These are phyloP conservation scores for Phlegmacium glaucopus DNA, from an alignment of 768 basidiomycete genomes.

Conservation along the genomic window DNA sequence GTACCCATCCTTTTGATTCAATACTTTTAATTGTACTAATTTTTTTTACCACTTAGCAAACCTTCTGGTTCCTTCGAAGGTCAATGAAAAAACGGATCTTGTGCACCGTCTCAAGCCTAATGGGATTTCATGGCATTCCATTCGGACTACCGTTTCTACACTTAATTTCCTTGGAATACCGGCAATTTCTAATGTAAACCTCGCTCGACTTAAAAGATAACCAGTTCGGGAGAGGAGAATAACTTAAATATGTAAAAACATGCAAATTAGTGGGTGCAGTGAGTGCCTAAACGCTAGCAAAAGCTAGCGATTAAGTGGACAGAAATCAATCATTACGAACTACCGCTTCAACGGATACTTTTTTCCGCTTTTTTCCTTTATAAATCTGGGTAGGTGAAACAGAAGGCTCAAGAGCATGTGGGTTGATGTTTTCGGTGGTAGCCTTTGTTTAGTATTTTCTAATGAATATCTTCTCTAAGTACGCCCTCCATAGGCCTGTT, in stretches of 20 bases:
- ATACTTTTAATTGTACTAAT: neutral
- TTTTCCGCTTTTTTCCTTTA: slow-evolving; percentile 57
- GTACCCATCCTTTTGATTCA: slow-evolving; percentile 24
- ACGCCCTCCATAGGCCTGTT: slow-evolving; percentile 48
- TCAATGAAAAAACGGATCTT: slow-evolving; percentile 14
- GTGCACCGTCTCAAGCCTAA: slow-evolving; percentile 1
- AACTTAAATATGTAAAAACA: no score
- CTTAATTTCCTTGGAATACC: neutral
- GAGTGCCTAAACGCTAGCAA: neutral
- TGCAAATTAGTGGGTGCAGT: no score
- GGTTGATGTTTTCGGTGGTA: slow-evolving; percentile 3
- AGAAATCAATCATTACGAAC: no score
- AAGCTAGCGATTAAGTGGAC: neutral
- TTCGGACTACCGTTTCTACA: slow-evolving; percentile 2
- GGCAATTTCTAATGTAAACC: no score
- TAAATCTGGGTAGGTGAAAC: slow-evolving; percentile 21
- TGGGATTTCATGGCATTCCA: neutral
- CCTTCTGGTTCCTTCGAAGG: slow-evolving; percentile 1
- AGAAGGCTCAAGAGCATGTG: slow-evolving; percentile 4
- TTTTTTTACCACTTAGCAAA: slow-evolving; percentile 5
- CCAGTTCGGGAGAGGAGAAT: no score
- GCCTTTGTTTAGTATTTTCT: neutral
- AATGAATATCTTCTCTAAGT: slow-evolving; percentile 6
- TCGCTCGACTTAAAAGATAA: no score
- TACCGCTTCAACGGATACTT: slow-evolving; percentile 22